Evolutionary conservation across 2,329 filamentous ascomycete species (phyloP).

Genomic region (Alternaria gaisen): DNA sequence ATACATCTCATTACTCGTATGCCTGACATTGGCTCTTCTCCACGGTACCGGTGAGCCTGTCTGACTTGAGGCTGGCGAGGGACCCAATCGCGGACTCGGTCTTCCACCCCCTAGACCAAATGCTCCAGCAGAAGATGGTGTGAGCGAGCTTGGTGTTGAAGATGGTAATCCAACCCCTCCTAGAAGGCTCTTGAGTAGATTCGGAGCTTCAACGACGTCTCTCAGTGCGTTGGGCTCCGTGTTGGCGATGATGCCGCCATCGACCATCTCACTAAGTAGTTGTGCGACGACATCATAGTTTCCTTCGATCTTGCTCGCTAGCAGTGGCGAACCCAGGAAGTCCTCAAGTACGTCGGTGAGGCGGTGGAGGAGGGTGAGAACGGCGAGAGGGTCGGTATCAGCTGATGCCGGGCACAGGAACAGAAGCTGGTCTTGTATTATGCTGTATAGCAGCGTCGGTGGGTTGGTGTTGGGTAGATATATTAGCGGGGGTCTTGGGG

Average conservation of each 20-base stretch:
- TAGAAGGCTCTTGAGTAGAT: conserved; percentile 86
- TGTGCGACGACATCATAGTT: conserved; percentile 96
- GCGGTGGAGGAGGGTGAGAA: conserved; percentile 93
- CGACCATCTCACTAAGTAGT: conserved; percentile 93
- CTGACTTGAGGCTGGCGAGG: conserved; percentile 35
- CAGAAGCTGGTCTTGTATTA: conserved; percentile 85
- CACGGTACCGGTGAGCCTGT: conserved; percentile 74
- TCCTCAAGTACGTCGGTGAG: conserved; percentile 93
- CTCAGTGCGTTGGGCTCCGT: conserved; percentile 93
- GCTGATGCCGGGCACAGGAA: conserved; percentile 85
- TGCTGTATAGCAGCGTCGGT: conserved; percentile 86
- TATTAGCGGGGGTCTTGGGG: conserved; percentile 84
- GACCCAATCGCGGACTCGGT: conserved; percentile 34
- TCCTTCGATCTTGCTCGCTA: conserved; percentile 85
- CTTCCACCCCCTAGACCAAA: conserved; percentile 24
- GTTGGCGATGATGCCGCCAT: conserved; percentile 86
- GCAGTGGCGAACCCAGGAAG: conserved; percentile 86
- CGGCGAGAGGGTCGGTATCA: conserved; percentile 87
- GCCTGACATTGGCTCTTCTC: conserved; percentile 89
- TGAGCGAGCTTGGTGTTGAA: conserved; percentile 43
- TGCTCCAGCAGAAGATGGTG: conserved; percentile 24
- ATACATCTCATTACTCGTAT: conserved; percentile 97
- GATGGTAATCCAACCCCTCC: conserved; percentile 84
- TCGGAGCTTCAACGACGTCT: conserved; percentile 91
- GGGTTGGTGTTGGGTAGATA: conserved; percentile 85